Conservation (phyloP, 2,329 filamentous ascomycete species). For the Fusarium annulatum region DNA sequence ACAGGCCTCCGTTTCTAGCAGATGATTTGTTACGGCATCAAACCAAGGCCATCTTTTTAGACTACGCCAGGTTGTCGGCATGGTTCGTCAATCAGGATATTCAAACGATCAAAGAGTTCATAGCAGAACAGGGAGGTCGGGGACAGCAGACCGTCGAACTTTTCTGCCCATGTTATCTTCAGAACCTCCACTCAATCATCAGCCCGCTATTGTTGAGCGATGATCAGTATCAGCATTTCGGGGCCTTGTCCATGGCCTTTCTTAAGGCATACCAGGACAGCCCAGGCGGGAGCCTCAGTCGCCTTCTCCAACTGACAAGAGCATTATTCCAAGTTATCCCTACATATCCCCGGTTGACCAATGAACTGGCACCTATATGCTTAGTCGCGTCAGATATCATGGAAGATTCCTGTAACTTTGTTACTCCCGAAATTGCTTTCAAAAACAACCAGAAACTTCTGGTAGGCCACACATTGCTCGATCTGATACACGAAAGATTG, state of each 20-base stretch:
- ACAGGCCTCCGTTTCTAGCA: constrained; percentile 43
- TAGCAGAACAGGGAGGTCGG: constrained; percentile 7
- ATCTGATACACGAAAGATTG: constrained; percentile 55
- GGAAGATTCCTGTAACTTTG: constrained; percentile 45
- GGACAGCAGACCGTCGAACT: constrained; percentile 40
- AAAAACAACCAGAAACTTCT: constrained; percentile 51
- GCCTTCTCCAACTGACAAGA: constrained; percentile 57
- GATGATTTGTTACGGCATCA: constrained; percentile 46
- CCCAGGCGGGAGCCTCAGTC: constrained; percentile 55
- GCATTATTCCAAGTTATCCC: constrained; percentile 55
- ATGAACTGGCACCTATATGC: constrained; percentile 54
- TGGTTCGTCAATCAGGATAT: constrained; percentile 64
- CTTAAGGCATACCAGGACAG: constrained; percentile 57
- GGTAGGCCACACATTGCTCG: constrained; percentile 58
- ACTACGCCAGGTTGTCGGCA: constrained; percentile 62
- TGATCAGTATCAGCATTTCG: constrained; percentile 22
- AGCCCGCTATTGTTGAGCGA: constrained; percentile 27
- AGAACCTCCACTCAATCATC: constrained; percentile 53
- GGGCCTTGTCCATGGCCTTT: constrained; percentile 43
- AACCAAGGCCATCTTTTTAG: constrained; percentile 50
- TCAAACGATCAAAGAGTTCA: constrained; percentile 33
- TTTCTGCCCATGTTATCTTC: constrained; percentile 55
- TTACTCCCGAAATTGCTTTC: constrained; percentile 25
- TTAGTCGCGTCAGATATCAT: constrained; percentile 51
- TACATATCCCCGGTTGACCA: constrained; percentile 59